Percentiles rank a stretch among this genome's conserved stretches.
Conservation (phyloP, 2,329 filamentous ascomycete genomes). For the Diaporthe nobilis region DNA sequence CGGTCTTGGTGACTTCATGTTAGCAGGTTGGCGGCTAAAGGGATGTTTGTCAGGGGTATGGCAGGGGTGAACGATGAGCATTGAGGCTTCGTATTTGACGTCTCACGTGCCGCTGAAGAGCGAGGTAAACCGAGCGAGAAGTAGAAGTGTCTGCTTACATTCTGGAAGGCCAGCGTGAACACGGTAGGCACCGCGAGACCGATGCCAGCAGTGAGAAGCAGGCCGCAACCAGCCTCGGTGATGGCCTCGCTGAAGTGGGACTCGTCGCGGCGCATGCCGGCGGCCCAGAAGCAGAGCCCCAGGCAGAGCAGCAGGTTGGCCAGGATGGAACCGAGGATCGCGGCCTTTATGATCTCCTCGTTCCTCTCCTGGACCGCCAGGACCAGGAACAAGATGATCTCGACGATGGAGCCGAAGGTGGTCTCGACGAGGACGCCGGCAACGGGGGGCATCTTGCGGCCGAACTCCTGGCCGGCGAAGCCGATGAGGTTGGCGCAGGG, state of each 20-base stretch:
- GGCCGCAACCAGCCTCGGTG: conserved; percentile 82
- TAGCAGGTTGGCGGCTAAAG: background rate
- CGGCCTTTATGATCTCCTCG: conserved; percentile 84
- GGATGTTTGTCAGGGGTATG: background rate
- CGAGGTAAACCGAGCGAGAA: background rate
- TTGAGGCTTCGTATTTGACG: background rate
- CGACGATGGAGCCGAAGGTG: conserved; percentile 80
- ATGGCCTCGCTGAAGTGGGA: conserved; percentile 82
- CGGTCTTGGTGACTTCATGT: background rate
- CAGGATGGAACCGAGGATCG: conserved; percentile 86
- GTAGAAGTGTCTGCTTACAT: background rate
- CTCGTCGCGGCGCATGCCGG: conserved; percentile 77
- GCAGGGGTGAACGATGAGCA: background rate
- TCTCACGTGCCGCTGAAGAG: background rate
- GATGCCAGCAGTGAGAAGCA: conserved; percentile 79
- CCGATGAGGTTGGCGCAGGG: conserved; percentile 82
- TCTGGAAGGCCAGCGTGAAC: conserved; percentile 34
- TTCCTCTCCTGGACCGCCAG: conserved; percentile 66
- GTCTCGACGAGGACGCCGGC: conserved; percentile 74
- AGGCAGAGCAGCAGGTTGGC: conserved; percentile 87
- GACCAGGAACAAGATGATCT: conserved; percentile 87
- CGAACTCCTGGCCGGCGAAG: conserved; percentile 80
- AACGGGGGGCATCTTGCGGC: conserved; percentile 82
- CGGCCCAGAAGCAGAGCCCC: conserved; percentile 84
- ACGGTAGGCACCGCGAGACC: conserved; percentile 58